Percentiles rank a stretch among this genome's conserved stretches.
phyloP scores from a whole-genome alignment of 2,329 filamentous ascomycete genomes.

The Exophiala sp. region DNA sequence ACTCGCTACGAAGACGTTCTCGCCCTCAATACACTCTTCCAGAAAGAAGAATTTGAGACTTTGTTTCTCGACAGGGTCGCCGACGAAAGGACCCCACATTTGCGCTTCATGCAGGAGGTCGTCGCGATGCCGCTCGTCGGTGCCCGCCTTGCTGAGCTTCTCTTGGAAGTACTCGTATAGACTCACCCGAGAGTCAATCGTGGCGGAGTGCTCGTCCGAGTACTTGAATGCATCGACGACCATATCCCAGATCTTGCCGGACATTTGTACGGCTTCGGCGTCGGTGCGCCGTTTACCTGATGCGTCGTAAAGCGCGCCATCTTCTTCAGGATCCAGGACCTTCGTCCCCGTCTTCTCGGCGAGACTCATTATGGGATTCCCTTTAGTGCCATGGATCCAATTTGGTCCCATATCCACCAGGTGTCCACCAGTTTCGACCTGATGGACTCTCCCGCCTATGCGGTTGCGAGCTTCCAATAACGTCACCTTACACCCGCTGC shows the following conservation, averaged over 20 bases:
- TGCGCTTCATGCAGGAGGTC: slow-evolving; percentile 52
- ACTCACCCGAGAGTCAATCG: slow-evolving; percentile 51
- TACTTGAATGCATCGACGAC: slow-evolving; percentile 59
- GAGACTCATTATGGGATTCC: slow-evolving; percentile 59
- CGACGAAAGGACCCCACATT: slow-evolving; percentile 64
- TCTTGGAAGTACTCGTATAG: slow-evolving; percentile 57
- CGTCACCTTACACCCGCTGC: slow-evolving; percentile 55
- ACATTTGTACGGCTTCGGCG: slow-evolving; percentile 33
- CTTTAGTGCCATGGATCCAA: slow-evolving; percentile 61
- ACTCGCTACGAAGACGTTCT: slow-evolving; percentile 60
- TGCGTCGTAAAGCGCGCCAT: slow-evolving; percentile 46
- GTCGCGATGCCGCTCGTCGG: slow-evolving; percentile 39
- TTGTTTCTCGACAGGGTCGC: slow-evolving; percentile 56
- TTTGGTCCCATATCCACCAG: slow-evolving; percentile 61
- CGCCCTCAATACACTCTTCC: slow-evolving; percentile 64
- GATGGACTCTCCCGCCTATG: slow-evolving; percentile 57
- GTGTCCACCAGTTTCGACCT: slow-evolving; percentile 47
- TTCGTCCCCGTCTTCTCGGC: slow-evolving; percentile 51
- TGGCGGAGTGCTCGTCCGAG: slow-evolving; percentile 51
- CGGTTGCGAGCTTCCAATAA: slow-evolving; percentile 59
- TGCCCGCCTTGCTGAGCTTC: slow-evolving; percentile 42
- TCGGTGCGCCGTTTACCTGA: slow-evolving; percentile 43
- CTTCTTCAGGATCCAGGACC: slow-evolving; percentile 52
- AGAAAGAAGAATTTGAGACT: slow-evolving; percentile 64
- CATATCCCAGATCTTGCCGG: slow-evolving; percentile 54